phyloP scores from a whole-genome alignment of 768 basidiomycete genomes.

The Galerina marginata region DNA sequence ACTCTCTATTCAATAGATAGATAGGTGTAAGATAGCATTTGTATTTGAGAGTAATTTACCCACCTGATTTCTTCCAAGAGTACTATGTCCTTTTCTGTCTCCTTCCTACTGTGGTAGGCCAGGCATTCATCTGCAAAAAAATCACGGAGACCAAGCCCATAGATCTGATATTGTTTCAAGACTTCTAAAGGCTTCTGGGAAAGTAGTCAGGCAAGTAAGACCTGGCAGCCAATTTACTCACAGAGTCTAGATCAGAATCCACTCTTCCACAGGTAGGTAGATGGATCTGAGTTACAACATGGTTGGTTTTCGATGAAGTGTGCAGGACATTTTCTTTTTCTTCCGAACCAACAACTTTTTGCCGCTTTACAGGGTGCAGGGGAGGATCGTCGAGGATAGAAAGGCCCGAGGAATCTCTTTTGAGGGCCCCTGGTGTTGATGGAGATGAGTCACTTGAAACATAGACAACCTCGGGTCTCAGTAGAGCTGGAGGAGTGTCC shows the following conservation, averaged over 20 bases:
- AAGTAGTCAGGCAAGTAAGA: neutral
- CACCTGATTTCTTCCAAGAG: conserved; percentile 49
- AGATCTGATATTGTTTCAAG: conserved; percentile 33
- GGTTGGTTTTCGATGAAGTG: conserved; percentile 14
- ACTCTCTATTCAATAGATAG: conserved; percentile 12
- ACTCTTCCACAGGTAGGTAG: neutral
- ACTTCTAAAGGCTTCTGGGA: conserved; percentile 35
- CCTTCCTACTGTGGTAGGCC: conserved; percentile 26
- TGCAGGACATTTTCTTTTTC: conserved; percentile 43
- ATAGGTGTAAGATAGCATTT: neutral
- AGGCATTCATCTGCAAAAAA: conserved; percentile 32
- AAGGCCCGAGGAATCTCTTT: conserved; percentile 47
- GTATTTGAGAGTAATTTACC: neutral
- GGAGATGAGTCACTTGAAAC: conserved; percentile 45
- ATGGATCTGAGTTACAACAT: neutral
- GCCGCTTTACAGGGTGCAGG: conserved; percentile 38
- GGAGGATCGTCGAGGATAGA: conserved; percentile 34
- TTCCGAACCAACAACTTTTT: conserved; percentile 28
- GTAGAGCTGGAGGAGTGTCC: conserved; percentile 16
- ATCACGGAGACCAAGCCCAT: conserved; percentile 37
- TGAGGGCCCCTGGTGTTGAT: conserved; percentile 37
- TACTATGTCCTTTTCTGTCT: conserved; percentile 42
- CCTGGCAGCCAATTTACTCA: neutral
- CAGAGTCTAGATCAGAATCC: conserved; percentile 18
- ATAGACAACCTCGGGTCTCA: conserved; percentile 32